phyloP scores from a whole-genome alignment of 2,329 filamentous ascomycete genomes.

The Colletotrichum sp. region DNA sequence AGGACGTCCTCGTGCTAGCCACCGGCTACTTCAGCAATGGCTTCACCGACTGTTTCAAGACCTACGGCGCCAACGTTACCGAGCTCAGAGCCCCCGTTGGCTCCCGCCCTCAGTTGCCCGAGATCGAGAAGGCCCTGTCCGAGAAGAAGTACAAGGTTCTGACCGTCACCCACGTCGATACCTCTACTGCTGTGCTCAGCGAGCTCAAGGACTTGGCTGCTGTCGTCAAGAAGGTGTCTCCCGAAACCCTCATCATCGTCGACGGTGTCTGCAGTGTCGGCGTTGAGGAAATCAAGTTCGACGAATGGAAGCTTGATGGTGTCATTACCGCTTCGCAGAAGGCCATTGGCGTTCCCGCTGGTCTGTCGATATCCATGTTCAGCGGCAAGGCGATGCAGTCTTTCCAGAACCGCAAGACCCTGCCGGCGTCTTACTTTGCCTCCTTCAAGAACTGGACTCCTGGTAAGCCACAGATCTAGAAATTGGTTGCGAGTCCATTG shows the following conservation, averaged over 20 bases:
- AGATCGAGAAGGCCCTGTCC: slow-evolving; percentile 87
- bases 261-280: slow-evolving; percentile 98
- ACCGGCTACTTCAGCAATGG: slow-evolving; percentile 97
- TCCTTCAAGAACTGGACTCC: slow-evolving; percentile 98
- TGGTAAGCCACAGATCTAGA: slow-evolving; percentile 56
- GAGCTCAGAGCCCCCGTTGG: slow-evolving; percentile 91
- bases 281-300: slow-evolving; percentile 94
- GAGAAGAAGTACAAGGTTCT: slow-evolving; percentile 93
- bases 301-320: slow-evolving; percentile 91
- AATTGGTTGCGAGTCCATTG: neutral
- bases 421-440: slow-evolving; percentile 89
- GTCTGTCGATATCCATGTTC: slow-evolving; percentile 92
- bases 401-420: slow-evolving; percentile 81
- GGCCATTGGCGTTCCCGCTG: slow-evolving; percentile 93
- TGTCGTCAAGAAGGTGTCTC: slow-evolving; percentile 84
- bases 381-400: slow-evolving; percentile 85
- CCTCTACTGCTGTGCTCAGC: slow-evolving; percentile 92
- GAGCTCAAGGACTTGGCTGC: slow-evolving; percentile 86
- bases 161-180: slow-evolving; percentile 97
- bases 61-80: slow-evolving; percentile 89
- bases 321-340: slow-evolving; percentile 96
- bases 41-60: slow-evolving; percentile 89
- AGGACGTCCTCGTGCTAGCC: slow-evolving; percentile 91
- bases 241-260: slow-evolving; percentile 88
- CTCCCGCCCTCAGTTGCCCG: slow-evolving; percentile 81